phyloP scores from a whole-genome alignment of 768 basidiomycete species.

The Tricholoma flavovirens region DNA sequence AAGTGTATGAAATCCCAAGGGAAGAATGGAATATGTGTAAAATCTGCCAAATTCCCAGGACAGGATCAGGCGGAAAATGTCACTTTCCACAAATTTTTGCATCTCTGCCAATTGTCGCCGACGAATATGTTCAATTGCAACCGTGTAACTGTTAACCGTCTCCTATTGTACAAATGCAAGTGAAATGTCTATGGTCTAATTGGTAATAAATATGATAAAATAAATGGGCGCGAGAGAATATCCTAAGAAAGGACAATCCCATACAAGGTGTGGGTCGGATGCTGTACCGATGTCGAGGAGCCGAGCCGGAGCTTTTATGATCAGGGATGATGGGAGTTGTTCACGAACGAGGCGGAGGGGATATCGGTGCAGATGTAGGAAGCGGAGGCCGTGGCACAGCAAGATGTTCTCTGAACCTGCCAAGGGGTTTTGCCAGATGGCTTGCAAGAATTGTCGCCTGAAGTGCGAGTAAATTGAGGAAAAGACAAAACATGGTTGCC shows the following conservation, averaged over 20 bases:
- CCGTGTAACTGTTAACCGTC: not conserved
- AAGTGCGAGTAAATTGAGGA: constrained; percentile 2
- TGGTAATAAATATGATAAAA: constrained; percentile 9
- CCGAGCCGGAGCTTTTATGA: not conserved
- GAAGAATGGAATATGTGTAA: constrained; percentile 1
- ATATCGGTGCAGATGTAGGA: constrained; percentile 25
- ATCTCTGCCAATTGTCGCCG: not conserved
- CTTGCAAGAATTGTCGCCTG: constrained; percentile 39
- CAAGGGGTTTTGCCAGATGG: constrained; percentile 40
- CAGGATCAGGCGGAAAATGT: not conserved
- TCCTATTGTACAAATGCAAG: constrained; percentile 1
- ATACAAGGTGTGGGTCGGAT: not conserved
- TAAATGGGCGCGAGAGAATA: not conserved
- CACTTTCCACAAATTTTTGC: not conserved
- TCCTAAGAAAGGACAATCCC: not conserved
- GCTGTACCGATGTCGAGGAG: not conserved
- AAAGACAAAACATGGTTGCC: not conserved
- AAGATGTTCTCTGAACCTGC: constrained; percentile 36
- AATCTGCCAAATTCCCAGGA: constrained; percentile 1
- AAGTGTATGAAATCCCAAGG: constrained; percentile 3
- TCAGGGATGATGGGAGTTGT: not conserved
- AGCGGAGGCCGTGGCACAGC: constrained; percentile 23
- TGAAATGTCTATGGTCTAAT: constrained; percentile 6
- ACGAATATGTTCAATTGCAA: not conserved
- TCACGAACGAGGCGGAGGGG: constrained; percentile 26